Evolutionary conservation across 495 filamentous ascomycete genomes (phyloP), one percentile per base, ranked within the genome.

Genomic region (Thermothielavioides terrestris): DNA sequence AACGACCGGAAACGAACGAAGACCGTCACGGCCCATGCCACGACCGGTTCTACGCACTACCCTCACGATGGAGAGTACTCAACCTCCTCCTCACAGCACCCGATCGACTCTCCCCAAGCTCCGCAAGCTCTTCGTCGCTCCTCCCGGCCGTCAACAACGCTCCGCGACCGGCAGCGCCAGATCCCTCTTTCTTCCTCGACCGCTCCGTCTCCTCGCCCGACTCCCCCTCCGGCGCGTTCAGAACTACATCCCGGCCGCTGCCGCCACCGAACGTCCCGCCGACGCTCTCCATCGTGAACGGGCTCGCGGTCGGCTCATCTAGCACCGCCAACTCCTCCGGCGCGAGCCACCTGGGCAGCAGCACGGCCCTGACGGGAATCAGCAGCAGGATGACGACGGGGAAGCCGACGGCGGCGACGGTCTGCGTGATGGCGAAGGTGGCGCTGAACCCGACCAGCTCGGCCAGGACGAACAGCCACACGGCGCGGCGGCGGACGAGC

Each of bases 341-440:
- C 0, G 70, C 73, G 54, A 96, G 86, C 67, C 76, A 81, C 34
- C 68, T 68, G 4, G 89, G 89, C 50, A 97, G 57, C n/a, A 91
- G 35, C 45, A 83, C 74, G 8, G 82, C 82, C 8, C 91, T 71
- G 1, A 86, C 63, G 0, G 90, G 91, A n/a, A 96, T 83, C 14
- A 95, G 67, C 15, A 80, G 57, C 11, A 94, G 59, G 60, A 97
- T 94, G 46, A 95, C 79, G 7, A 95, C 79, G 4, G 91, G 91
- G 61, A 95, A 97, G 2, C 91, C 87, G 34, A 97, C 92, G 14
- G 91, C 91, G 8, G 88, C 91, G 42, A 95, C 87, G 0, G 91
- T 95, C 67, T 96, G 89, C 8, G 89, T 91, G 56, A 95, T 91
- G n/a, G 88, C 90, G 62, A 97, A 92, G 2, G 86, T 94, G 1